Percentiles rank a stretch among this genome's conserved stretches.
Evolutionary conservation across 306 rosid genomes (phyloP).

Genomic region (Crataegus laevigata): DNA sequence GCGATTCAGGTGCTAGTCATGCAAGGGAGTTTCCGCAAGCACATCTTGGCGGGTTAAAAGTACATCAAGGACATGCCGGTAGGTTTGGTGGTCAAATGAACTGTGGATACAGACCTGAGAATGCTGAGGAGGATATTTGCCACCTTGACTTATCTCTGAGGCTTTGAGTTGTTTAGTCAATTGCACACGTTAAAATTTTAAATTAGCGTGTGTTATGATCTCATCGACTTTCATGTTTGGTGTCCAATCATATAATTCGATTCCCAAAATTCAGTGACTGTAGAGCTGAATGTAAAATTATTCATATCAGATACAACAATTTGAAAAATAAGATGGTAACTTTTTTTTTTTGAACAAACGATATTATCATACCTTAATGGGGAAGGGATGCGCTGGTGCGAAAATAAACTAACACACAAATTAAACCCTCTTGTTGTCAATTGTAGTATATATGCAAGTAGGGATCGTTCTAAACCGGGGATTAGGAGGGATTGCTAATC

Average conservation of each 20-base stretch:
- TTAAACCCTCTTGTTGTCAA: no score
- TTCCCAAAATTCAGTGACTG: background rate
- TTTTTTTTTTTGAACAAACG: no score
- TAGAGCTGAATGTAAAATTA: background rate
- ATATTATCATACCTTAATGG: no score
- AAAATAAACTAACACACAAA: no score
- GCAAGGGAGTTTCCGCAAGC: background rate
- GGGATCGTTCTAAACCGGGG: no score
- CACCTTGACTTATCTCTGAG: constrained; percentile 81
- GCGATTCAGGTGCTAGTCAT: background rate
- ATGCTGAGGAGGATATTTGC: constrained; percentile 51
- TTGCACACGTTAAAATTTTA: background rate
- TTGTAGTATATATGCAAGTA: no score
- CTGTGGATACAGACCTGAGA: constrained; percentile 25
- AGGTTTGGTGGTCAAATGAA: constrained; percentile 3
- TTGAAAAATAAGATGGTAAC: background rate
- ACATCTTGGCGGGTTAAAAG: background rate
- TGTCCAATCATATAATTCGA: background rate
- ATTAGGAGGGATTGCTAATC: no score
- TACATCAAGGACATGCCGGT: constrained; percentile 16
- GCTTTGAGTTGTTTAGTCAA: constrained; percentile 33
- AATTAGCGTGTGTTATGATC: background rate
- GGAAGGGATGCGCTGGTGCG: no score
- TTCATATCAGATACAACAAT: background rate
- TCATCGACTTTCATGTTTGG: background rate